Conservation (phyloP, 371 early-diverging fungal genomes). For the Mucor plumbeus region DNA sequence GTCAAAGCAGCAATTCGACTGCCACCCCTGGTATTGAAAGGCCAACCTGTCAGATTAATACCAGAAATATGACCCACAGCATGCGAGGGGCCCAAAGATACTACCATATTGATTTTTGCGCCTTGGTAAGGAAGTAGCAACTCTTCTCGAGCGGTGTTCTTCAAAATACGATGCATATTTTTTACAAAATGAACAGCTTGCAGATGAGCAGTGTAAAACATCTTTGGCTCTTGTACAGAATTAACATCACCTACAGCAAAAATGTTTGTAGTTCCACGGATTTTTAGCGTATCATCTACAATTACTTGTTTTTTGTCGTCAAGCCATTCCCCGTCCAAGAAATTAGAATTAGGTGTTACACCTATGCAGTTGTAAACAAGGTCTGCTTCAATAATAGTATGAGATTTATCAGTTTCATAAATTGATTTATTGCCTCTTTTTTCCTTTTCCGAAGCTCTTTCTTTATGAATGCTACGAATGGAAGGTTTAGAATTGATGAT, state of each 20-base stretch:
- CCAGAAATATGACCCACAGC: constrained; percentile 32
- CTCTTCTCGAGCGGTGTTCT: neutral
- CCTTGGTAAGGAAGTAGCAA: constrained; percentile 31
- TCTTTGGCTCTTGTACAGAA: constrained; percentile 40
- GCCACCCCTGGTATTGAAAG: constrained; percentile 31
- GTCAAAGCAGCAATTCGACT: constrained; percentile 31
- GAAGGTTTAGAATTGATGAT: constrained; percentile 21
- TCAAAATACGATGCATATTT: constrained; percentile 22
- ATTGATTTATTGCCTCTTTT: constrained; percentile 1
- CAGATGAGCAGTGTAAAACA: constrained; percentile 51
- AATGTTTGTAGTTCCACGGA: constrained; percentile 23
- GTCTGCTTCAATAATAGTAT: constrained; percentile 29
- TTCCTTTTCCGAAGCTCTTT: constrained; percentile 23
- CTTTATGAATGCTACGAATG: constrained; percentile 26
- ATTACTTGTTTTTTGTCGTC: constrained; percentile 33
- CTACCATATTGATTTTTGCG: constrained; percentile 28
- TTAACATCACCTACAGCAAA: constrained; percentile 47
- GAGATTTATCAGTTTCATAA: constrained; percentile 38
- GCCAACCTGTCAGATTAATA: constrained; percentile 35
- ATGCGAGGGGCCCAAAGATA: constrained; percentile 39
- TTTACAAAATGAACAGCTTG: constrained; percentile 42
- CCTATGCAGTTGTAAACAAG: constrained; percentile 40
- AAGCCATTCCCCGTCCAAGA: constrained; percentile 32
- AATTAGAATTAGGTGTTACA: constrained; percentile 37
- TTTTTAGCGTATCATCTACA: constrained; percentile 34